Conservation (phyloP, 1,139 yeast species). For the Eremothecium cymbalariae region DNA sequence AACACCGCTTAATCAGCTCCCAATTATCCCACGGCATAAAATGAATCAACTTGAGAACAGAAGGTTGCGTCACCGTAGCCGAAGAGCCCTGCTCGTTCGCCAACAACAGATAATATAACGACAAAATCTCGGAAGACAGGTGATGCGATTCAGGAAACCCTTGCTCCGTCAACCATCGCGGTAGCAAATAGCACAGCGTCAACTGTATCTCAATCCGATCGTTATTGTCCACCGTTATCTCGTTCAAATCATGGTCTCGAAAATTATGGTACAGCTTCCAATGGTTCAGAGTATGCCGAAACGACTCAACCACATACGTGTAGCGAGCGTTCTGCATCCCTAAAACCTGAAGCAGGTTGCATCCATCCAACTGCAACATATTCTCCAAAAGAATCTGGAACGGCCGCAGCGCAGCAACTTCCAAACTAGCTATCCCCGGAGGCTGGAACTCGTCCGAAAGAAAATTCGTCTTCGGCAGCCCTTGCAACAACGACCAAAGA, state of each 20-base stretch:
- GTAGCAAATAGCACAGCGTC: slow-evolving; percentile 24
- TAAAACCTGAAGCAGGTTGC: slow-evolving; percentile 21
- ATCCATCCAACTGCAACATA: slow-evolving; percentile 22
- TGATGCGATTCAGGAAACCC: slow-evolving; percentile 8
- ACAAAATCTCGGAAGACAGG: slow-evolving; percentile 24
- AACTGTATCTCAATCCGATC: slow-evolving; percentile 28
- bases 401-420: slow-evolving; percentile 20
- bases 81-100: slow-evolving; percentile 12
- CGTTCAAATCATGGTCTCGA: slow-evolving; percentile 21
- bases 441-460: slow-evolving; percentile 28
- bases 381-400: slow-evolving; percentile 21
- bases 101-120: slow-evolving; percentile 24
- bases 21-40: slow-evolving; percentile 25
- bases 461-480: slow-evolving; percentile 27
- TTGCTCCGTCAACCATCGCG: slow-evolving; percentile 18
- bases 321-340: slow-evolving; percentile 16
- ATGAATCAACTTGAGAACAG: slow-evolving; percentile 23
- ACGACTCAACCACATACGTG: slow-evolving; percentile 19
- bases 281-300: slow-evolving; percentile 18
- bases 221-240: slow-evolving; percentile 14
- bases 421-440: slow-evolving; percentile 14
- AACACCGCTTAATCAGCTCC: slow-evolving; percentile 24
- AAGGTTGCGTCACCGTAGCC: slow-evolving; percentile 14
- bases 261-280: slow-evolving; percentile 25
- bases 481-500: slow-evolving; percentile 28